Percentiles rank a stretch among this genome's conserved stretches.
phyloP scores from a whole-genome alignment of 2,329 filamentous ascomycete species.

The Pestalotiopsis sp. region DNA sequence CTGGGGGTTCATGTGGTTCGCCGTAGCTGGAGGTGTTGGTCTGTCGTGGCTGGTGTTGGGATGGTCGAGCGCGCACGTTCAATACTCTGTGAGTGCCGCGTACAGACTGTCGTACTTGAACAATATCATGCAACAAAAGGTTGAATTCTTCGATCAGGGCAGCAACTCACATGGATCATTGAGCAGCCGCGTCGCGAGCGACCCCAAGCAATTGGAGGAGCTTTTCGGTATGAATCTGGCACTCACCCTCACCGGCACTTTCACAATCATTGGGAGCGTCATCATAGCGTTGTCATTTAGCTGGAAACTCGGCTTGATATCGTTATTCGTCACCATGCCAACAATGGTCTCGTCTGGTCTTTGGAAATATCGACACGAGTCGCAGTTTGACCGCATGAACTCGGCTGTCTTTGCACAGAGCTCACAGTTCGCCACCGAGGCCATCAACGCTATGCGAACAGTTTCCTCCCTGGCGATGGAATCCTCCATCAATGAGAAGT shows the following conservation, averaged over 20 bases:
- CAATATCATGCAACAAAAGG: constrained; percentile 44
- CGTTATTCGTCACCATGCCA: constrained; percentile 54
- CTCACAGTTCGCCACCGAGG: constrained; percentile 72
- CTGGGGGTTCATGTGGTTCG: constrained; percentile 65
- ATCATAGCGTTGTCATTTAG: constrained; percentile 68
- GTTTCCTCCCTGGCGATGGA: constrained; percentile 67
- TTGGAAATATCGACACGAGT: constrained; percentile 54
- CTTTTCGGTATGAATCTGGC: constrained; percentile 61
- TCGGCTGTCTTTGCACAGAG: constrained; percentile 67
- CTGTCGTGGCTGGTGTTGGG: constrained; percentile 53
- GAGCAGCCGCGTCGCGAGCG: constrained; percentile 48
- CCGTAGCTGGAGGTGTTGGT: constrained; percentile 54
- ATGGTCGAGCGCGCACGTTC: constrained; percentile 33
- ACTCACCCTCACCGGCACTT: constrained; percentile 58
- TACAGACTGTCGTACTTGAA: constrained; percentile 14
- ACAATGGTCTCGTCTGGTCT: constrained; percentile 45
- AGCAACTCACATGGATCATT: constrained; percentile 59
- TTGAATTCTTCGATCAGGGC: constrained; percentile 58
- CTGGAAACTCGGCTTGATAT: constrained; percentile 74
- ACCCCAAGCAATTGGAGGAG: constrained; percentile 50
- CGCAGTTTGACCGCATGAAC: constrained; percentile 68
- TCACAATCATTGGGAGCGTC: constrained; percentile 63
- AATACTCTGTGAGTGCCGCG: constrained; percentile 52
- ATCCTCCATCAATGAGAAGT: constrained; percentile 58
- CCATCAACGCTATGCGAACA: constrained; percentile 71